Conservation (phyloP, 2,329 filamentous ascomycete species). For the Huntiella savannae region DNA sequence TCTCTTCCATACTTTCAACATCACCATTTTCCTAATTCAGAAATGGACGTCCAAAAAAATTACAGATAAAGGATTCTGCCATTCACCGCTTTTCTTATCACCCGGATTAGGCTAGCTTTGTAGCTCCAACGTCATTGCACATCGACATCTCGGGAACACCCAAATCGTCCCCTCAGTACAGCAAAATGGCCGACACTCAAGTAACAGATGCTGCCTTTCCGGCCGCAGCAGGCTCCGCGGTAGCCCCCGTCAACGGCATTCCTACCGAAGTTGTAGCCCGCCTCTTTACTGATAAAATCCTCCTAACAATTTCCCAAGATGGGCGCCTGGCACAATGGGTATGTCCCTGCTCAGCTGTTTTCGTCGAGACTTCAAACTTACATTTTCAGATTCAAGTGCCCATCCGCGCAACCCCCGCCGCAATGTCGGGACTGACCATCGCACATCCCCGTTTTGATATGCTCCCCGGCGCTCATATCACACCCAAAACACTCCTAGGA, state of each 20-base stretch:
- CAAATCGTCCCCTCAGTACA: background rate
- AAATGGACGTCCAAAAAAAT: slow-evolving; percentile 7
- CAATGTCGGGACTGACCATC: slow-evolving; percentile 7
- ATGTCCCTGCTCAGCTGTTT: background rate
- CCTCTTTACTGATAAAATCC: slow-evolving; percentile 73
- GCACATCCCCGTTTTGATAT: slow-evolving; percentile 15
- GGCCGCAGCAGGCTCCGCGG: slow-evolving; percentile 38
- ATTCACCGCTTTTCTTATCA: slow-evolving; percentile 12
- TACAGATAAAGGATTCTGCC: slow-evolving; percentile 19
- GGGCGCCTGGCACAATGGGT: slow-evolving; percentile 88
- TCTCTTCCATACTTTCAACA: no score
- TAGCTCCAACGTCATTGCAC: no score
- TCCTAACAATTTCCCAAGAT: slow-evolving; percentile 74
- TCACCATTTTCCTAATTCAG: no score
- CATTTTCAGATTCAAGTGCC: slow-evolving; percentile 52
- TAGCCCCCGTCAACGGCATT: slow-evolving; percentile 45
- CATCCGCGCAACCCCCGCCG: slow-evolving; percentile 40
- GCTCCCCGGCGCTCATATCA: slow-evolving; percentile 65
- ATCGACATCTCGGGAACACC: no score
- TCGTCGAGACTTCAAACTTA: background rate
- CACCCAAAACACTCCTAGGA: slow-evolving; percentile 71
- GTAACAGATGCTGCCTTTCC: slow-evolving; percentile 40
- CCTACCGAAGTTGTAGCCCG: slow-evolving; percentile 54
- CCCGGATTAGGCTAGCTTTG: slow-evolving; percentile 13
- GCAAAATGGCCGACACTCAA: background rate